Evolutionary conservation across 2,329 filamentous ascomycete genomes (phyloP), one percentile per base, ranked within the genome.

Genomic region (Raffaelea deltoideospora): DNA sequence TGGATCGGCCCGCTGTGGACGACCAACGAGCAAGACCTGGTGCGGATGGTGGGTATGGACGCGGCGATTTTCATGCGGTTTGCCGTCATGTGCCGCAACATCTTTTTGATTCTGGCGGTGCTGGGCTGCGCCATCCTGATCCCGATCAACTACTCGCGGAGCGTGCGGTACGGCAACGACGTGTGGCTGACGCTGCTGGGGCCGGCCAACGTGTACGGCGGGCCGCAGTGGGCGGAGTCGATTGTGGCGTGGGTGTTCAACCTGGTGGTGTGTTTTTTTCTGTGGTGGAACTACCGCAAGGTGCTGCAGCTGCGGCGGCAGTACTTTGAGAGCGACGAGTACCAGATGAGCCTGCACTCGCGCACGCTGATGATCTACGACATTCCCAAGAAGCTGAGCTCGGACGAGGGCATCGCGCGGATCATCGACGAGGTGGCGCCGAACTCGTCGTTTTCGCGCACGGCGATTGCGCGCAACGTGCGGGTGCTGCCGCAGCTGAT

Each of bases 31-130:
- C 62, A 75, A 38, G 69, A 82, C 13, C 58, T 95, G 43, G 68
- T 94, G 19, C 69, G 80, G n/a, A 76, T 80, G 48, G 77, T 94
- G 28, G 90, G 90, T 34, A 65, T 98, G 62, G 90, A 98, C 58
- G 90, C 87, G 9, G 80, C 82, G 9, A 62, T 98, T 33, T 96
- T 98, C 55, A 64, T 98, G 45, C 78, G 88, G 36, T 87, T 95
- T 50, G 73, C 78, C 34, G 71, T 77, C 46, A 96, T 98, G 90
- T 83, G 83, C 52, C 77, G 90, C 41, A 90, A 94, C 53, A 82
- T 96, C 44, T 94, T 96, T 53, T 52, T 81, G 21, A 59, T 72
- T 8, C 60, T 95, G 38, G 70, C 76, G 21, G 44, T 93, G 7
- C 56, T 92, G 23, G 85, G 82, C 15, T 79, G 83, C 45, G 66